Conservation (phyloP, 345 rosid genomes). For the Mangifera indica region DNA sequence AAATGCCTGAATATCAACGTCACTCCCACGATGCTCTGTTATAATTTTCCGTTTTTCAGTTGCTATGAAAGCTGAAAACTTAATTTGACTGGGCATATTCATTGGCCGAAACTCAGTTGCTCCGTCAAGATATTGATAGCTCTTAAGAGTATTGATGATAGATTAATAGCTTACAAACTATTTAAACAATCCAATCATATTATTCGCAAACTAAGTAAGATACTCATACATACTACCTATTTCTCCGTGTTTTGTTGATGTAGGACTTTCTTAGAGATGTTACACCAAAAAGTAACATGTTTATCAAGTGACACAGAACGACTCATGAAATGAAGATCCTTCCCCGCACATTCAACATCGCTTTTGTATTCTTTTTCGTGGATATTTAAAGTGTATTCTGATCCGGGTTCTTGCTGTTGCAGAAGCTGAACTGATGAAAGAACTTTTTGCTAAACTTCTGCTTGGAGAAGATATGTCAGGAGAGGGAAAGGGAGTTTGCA, state of each 20-base stretch:
- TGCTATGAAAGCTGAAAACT: neutral
- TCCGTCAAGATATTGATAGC: too few species aligned
- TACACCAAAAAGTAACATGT: neutral
- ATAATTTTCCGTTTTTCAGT: too few species aligned
- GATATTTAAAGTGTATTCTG: neutral
- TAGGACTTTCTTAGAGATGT: too few species aligned
- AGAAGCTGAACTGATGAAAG: slow-evolving; percentile 48
- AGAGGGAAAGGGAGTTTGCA: slow-evolving; percentile 45
- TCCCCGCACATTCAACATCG: neutral
- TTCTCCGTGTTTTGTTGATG: too few species aligned
- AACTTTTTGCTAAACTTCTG: slow-evolving; percentile 47
- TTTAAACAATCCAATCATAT: too few species aligned
- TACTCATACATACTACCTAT: too few species aligned
- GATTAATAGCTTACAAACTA: too few species aligned
- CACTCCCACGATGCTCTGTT: neutral
- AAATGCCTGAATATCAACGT: neutral
- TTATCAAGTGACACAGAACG: neutral
- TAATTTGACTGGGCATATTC: neutral
- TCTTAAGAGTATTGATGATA: too few species aligned
- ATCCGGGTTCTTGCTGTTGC: slow-evolving; percentile 12
- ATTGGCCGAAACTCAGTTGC: neutral
- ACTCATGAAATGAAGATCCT: neutral
- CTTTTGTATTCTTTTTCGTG: neutral
- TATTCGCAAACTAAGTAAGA: too few species aligned
- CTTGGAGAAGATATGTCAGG: slow-evolving; percentile 71